phyloP scores from a whole-genome alignment of 257 asterid species.

The Gynochthodes officinalis region DNA sequence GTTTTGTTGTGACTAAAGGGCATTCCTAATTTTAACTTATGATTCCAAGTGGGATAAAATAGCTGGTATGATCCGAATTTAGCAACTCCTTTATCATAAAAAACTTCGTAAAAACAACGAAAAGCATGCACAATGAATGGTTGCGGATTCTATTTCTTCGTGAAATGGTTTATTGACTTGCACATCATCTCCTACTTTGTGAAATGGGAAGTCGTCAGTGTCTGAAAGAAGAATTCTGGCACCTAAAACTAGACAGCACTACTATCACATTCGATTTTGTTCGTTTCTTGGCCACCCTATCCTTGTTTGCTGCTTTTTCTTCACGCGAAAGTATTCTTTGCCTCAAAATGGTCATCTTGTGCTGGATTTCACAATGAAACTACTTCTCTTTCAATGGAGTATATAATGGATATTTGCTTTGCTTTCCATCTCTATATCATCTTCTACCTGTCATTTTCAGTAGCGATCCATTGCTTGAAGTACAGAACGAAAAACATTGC shows the following conservation, averaged over 20 bases:
- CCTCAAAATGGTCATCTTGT: conserved; percentile 20
- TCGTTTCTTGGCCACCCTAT: conserved; percentile 43
- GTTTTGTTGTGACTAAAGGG: neutral
- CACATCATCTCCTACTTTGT: too few species aligned
- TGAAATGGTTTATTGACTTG: neutral
- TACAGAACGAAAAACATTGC: neutral
- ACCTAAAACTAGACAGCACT: too few species aligned
- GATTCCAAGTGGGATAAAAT: too few species aligned
- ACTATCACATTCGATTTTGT: too few species aligned
- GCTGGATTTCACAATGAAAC: neutral
- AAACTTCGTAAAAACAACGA: neutral
- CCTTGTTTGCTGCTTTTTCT: conserved; percentile 19
- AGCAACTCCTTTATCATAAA: neutral
- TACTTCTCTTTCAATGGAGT: conserved; percentile 1
- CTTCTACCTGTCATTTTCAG: neutral
- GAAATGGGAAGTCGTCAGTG: too few species aligned
- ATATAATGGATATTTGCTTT: neutral
- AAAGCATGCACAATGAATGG: neutral
- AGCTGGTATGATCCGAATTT: too few species aligned
- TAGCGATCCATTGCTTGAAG: neutral
- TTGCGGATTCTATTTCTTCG: neutral
- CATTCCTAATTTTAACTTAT: too few species aligned
- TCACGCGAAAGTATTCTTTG: conserved; percentile 41
- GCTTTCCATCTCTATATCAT: neutral
- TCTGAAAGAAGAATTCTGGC: too few species aligned